Evolutionary conservation across 1,284 basidiomycete genomes (phyloP), one percentile per base, ranked within the genome.

Genomic region (Cryptococcus sp.): DNA sequence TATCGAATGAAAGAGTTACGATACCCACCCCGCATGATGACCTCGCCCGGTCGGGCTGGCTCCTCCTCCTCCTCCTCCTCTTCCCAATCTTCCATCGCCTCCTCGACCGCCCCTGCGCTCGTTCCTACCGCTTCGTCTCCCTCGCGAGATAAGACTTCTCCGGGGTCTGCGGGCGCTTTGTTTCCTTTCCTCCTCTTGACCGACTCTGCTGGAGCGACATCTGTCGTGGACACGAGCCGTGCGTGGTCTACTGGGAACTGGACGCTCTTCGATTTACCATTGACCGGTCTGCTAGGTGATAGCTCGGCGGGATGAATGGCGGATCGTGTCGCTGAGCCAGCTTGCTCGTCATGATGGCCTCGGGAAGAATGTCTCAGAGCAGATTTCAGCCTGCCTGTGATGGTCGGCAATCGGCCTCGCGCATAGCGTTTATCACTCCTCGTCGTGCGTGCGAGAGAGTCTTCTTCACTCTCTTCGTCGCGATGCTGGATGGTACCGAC

Each of bases 121-220:
- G 76, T 78, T 15, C 71, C 73, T 7, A 52, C 69, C 1, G 70
- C 69, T 4, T 69, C 69, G 1, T 63, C 60, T 1, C 77, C 76
- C 19, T 67, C 63, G 20, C 78, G 55, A 8, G 63, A 63, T 11
- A 79, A 57, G 2, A 79, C 78, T 11, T 62, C 61, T 5, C 47
- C 49, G 1, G 78, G 78, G 49, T 72, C 64, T 0, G 63, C 74
- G 0, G 78, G 75, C 43, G 50, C 46, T 39, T 68, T 61, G 58
- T 71, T 64, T 1, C 74, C 72, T 38, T 62, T 60, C 5, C 58
- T 52, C n/a, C 17, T 27, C 11, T 38, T 43, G 13, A 20, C 23
- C 8, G 39, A 20, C 22, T 48, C 23, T 23, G 7, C 17, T 35
- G 20, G 39, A n/a, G 46, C 27, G 19, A 47, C 22, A 16, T 47